A percentile compares a stretch with the other conserved stretches of the same genome.
Evolutionary conservation across 208 protist genomes (phyloP).

Genomic region (Crithidia brevicula): DNA sequence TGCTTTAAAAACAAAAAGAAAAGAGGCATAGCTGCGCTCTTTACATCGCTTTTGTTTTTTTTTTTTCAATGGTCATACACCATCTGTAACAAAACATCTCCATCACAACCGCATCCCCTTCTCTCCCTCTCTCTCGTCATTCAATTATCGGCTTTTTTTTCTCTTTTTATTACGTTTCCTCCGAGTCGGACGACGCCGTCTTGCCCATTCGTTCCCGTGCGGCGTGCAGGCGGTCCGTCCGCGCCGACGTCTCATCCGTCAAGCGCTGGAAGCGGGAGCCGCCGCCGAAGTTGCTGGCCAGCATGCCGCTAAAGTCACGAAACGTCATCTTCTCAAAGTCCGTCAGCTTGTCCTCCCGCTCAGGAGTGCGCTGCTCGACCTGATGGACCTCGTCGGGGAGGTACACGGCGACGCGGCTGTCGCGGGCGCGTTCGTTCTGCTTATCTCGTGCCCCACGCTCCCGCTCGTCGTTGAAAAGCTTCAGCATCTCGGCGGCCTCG

Average conservation of each 20-base stretch:
- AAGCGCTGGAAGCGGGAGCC: constrained; percentile 84
- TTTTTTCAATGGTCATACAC: too few species aligned
- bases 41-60: too few species aligned
- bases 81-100: too few species aligned
- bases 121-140: too few species aligned
- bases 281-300: constrained; percentile 78
- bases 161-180: too few species aligned
- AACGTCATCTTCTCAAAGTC: constrained; percentile 65
- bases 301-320: constrained; percentile 59
- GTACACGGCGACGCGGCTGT: constrained; percentile 68
- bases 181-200: constrained; percentile 12
- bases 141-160: too few species aligned
- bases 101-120: too few species aligned
- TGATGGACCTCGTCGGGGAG: constrained; percentile 54
- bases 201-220: constrained; percentile 38
- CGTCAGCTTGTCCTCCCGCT: not conserved
- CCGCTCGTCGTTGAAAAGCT: constrained; percentile 85
- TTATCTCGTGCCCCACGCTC: constrained; percentile 26
- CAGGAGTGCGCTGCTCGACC: constrained; percentile 6
- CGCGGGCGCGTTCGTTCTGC: constrained; percentile 26
- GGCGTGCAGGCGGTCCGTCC: constrained; percentile 40
- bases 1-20: too few species aligned
- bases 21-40: too few species aligned
- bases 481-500: constrained; percentile 72
- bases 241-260: constrained; percentile 61